These are phyloP conservation scores for Polyporus arcularius DNA, from an alignment of 768 basidiomycete genomes.

Conservation along the genomic window DNA sequence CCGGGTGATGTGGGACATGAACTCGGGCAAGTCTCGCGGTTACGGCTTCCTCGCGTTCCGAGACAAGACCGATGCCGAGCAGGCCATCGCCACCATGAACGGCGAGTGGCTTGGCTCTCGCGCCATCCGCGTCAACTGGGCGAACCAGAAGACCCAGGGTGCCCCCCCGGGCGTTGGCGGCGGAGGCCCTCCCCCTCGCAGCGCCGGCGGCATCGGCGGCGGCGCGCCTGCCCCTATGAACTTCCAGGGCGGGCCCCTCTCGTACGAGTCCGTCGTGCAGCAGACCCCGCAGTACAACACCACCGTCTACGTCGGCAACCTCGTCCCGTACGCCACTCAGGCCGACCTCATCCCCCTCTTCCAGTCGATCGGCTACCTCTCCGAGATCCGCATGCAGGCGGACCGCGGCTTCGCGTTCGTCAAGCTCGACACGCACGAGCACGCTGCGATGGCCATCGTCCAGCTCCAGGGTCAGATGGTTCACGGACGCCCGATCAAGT, in stretches of 20 bases:
- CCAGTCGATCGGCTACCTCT: constrained; percentile 97
- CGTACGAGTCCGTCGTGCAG: constrained; percentile 89
- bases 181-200: constrained; percentile 3
- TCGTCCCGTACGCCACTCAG: constrained; percentile 96
- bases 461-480: constrained; percentile 97
- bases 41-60: constrained; percentile 99
- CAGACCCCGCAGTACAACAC: constrained; percentile 95
- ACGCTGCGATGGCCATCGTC: constrained; percentile 97
- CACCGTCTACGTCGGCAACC: constrained; percentile 98
- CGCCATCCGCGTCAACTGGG: constrained; percentile 99
- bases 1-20: constrained; percentile 99
- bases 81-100: constrained; percentile 99
- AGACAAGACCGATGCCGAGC: constrained; percentile 98
- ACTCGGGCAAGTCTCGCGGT: constrained; percentile 96
- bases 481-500: constrained; percentile 96
- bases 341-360: constrained; percentile 97
- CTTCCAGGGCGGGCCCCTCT: constrained; percentile 85
- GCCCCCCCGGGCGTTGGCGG: constrained; percentile 24
- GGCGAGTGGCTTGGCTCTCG: constrained; percentile 99
- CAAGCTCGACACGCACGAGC: constrained; percentile 97
- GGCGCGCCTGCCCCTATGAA: constrained; percentile 87
- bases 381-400: constrained; percentile 98
- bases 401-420: constrained; percentile 99
- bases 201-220: constrained; percentile 34
- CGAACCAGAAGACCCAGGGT: constrained; percentile 98